Conservation (phyloP, 495 filamentous ascomycete genomes). For the Neurospora sp. region DNA sequence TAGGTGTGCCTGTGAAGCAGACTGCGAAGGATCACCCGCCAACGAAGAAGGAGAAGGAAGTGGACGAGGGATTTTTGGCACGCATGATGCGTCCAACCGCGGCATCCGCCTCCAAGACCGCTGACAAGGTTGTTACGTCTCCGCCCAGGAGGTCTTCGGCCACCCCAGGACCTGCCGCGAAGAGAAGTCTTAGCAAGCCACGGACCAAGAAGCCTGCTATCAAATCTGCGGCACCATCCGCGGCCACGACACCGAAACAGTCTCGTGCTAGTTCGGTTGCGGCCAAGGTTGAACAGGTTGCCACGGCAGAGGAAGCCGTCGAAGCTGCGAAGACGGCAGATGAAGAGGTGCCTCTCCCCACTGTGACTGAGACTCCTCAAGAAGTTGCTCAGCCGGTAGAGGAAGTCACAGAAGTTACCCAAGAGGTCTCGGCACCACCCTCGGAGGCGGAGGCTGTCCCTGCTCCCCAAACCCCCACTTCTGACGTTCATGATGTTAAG, state of each 20-base stretch:
- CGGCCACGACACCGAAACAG: neutral
- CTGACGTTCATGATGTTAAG: conserved; percentile 4
- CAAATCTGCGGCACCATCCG: conserved; percentile 3
- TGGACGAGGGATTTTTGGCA: conserved; percentile 72
- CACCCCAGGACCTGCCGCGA: conserved; percentile 12
- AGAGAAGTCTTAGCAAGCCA: conserved; percentile 5
- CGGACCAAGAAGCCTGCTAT: conserved; percentile 20
- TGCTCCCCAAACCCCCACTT: neutral
- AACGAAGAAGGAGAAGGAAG: conserved; percentile 33
- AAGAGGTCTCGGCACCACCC: neutral
- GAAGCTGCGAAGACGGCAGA: neutral
- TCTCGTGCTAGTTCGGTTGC: conserved; percentile 10
- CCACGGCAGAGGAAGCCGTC: conserved; percentile 16
- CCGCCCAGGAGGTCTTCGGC: conserved; percentile 29
- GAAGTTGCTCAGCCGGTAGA: conserved; percentile 20
- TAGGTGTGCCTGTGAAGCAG: conserved; percentile 40
- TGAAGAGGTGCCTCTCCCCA: neutral
- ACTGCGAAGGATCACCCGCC: conserved; percentile 29
- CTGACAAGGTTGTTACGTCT: conserved; percentile 50
- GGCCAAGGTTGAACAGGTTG: conserved; percentile 11
- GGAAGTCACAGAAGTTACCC: conserved; percentile 14
- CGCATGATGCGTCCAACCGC: conserved; percentile 91
- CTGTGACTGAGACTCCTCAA: conserved; percentile 2
- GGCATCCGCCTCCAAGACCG: conserved; percentile 63
- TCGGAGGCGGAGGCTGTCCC: neutral